Percentiles rank a stretch among this genome's conserved stretches.
phyloP scores from a whole-genome alignment of 2,329 filamentous ascomycete species.

The Phoma herbarum region DNA sequence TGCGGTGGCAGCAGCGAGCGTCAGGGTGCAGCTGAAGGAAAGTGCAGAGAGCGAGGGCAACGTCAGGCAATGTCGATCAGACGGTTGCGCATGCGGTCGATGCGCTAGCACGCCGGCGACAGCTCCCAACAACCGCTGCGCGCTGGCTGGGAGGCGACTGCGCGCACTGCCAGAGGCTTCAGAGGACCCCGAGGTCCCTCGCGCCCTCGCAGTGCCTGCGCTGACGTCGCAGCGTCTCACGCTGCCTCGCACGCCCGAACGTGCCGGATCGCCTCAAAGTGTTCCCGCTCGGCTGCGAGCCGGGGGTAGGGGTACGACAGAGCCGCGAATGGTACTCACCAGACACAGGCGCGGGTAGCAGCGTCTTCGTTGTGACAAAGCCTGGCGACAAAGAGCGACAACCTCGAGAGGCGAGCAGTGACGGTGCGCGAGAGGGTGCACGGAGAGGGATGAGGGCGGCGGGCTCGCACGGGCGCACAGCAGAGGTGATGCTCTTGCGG shows the following conservation, averaged over 20 bases:
- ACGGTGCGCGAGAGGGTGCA: conserved; percentile 16
- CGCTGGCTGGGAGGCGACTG: neutral
- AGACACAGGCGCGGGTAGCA: conserved; percentile 20
- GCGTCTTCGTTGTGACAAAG: conserved; percentile 7
- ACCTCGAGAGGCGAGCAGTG: conserved; percentile 1
- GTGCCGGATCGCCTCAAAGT: conserved; percentile 8
- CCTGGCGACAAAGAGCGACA: conserved; percentile 5
- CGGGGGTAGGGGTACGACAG: conserved; percentile 9
- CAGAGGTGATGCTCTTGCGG: conserved; percentile 25
- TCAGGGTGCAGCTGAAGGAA: neutral
- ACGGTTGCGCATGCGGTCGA: conserved; percentile 12
- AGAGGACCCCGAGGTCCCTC: neutral
- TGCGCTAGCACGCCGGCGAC: conserved; percentile 12
- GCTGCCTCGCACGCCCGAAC: conserved; percentile 2
- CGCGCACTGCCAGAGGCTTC: no score
- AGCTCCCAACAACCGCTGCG: conserved; percentile 12
- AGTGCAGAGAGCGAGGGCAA: neutral
- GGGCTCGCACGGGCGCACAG: conserved; percentile 27
- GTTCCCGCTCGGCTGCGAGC: conserved; percentile 3
- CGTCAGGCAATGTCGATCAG: conserved; percentile 9
- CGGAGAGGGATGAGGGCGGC: conserved; percentile 10
- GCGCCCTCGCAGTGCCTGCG: neutral
- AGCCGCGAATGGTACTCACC: conserved; percentile 18
- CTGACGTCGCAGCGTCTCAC: neutral
- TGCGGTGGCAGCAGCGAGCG: neutral